Evolutionary conservation across 2,329 filamentous ascomycete species (phyloP).

Genomic region (Xylariaceae sp.): DNA sequence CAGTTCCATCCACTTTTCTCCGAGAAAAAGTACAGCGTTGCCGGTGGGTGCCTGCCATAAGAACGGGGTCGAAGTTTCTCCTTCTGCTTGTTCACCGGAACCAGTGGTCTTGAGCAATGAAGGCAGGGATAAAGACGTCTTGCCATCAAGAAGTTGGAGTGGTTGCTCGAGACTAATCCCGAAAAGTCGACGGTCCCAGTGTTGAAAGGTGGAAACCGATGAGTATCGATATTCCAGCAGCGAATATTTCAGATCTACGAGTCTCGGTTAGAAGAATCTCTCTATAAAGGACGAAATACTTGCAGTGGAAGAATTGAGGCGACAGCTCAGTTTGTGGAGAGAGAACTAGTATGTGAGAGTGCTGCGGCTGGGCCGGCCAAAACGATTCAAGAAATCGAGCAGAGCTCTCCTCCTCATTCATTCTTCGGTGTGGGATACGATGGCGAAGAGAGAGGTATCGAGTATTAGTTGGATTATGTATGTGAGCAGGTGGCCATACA

Average conservation of each 20-base stretch:
- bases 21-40: conserved; percentile 80
- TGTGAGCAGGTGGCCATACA: conserved; percentile 63
- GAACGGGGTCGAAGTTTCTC: conserved; percentile 59
- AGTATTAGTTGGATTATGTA: conserved; percentile 44
- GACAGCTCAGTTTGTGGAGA: conserved; percentile 81
- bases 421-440: conserved; percentile 63
- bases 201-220: conserved; percentile 42
- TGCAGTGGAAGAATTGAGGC: conserved; percentile 79
- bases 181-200: conserved; percentile 61
- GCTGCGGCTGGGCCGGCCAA: conserved; percentile 68
- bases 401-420: conserved; percentile 71
- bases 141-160: conserved; percentile 62
- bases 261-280: conserved; percentile 1
- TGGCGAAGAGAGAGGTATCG: conserved; percentile 71
- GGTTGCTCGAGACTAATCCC: conserved; percentile 83
- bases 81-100: conserved; percentile 32
- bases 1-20: conserved; percentile 83
- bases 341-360: conserved; percentile 80
- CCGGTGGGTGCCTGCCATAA: conserved; percentile 85
- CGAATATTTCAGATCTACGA: conserved; percentile 70
- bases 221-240: conserved; percentile 81
- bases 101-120: conserved; percentile 23
- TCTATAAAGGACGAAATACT: conserved; percentile 26
- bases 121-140: conserved; percentile 54
- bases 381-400: conserved; percentile 83